Conservation (phyloP, 192 early-diverging fungal species). For the Backusella parvicylindrica region DNA sequence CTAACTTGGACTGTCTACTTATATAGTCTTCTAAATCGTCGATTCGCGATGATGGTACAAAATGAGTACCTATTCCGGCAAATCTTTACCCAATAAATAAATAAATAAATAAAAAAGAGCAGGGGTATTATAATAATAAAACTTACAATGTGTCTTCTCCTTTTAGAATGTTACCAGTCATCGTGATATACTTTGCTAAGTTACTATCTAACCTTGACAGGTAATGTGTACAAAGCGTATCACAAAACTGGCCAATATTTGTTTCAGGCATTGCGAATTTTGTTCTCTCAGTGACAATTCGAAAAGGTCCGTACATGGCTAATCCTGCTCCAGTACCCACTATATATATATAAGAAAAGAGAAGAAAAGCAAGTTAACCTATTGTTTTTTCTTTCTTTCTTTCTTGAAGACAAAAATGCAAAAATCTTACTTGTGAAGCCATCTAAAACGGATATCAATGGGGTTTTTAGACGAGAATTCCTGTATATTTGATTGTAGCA, state of each 20-base stretch:
- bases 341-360: neutral
- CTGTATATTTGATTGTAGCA: conserved; percentile 92
- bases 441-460: conserved; percentile 84
- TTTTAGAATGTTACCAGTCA: conserved; percentile 76
- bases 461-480: conserved; percentile 82
- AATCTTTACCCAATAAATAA: conserved; percentile 36
- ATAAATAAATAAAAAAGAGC: neutral
- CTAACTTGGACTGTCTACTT: conserved; percentile 63
- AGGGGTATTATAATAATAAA: neutral
- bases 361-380: neutral
- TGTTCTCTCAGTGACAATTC: conserved; percentile 93
- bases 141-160: conserved; percentile 82
- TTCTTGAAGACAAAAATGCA: too few species aligned
- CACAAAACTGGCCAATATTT: conserved; percentile 91
- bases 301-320: conserved; percentile 89
- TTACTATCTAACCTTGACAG: conserved; percentile 93
- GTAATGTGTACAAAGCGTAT: conserved; percentile 92
- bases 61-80: conserved; percentile 96
- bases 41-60: conserved; percentile 81
- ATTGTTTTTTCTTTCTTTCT: neutral
- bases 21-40: conserved; percentile 74
- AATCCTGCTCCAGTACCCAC: conserved; percentile 97
- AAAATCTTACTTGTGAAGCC: conserved; percentile 70
- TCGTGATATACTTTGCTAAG: conserved; percentile 84
- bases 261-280: conserved; percentile 98